A percentile compares a stretch with the other conserved stretches of the same genome.
phyloP scores from a whole-genome alignment of 169 alveolate species.

The Besnoitia besnoiti region DNA sequence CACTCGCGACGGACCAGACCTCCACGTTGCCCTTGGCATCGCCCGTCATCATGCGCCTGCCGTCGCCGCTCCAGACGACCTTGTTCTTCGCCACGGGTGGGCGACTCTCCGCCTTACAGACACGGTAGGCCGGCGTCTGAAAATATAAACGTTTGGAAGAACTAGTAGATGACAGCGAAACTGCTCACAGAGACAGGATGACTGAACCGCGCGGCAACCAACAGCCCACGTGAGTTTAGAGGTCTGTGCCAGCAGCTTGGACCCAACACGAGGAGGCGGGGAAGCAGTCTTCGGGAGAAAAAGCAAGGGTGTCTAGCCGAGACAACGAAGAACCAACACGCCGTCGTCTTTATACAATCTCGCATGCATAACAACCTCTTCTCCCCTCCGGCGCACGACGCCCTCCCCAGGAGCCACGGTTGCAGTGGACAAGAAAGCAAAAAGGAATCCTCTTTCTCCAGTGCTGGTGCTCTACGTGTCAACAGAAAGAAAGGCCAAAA shows the following conservation, averaged over 20 bases:
- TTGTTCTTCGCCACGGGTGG: constrained; percentile 26
- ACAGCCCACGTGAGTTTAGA: not conserved
- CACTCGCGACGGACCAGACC: constrained; percentile 5
- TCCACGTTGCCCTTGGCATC: constrained; percentile 42
- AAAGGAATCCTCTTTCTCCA: no score
- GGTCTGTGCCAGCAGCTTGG: no score
- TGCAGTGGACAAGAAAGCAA: not conserved
- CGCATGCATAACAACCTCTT: no score
- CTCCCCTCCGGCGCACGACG: no score
- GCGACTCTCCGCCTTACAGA: not conserved
- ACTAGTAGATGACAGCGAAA: not conserved
- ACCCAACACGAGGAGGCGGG: not conserved
- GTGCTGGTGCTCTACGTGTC: no score
- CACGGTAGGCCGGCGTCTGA: constrained; percentile 15
- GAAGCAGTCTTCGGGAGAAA: not conserved
- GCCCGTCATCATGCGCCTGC: constrained; percentile 24
- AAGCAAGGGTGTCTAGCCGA: not conserved
- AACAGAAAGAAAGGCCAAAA: not conserved
- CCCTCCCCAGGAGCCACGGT: no score
- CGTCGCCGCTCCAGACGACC: constrained; percentile 23
- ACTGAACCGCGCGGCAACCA: not conserved
- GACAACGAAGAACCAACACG: not conserved
- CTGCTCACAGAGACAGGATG: no score
- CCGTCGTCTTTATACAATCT: no score
- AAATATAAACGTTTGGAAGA: not conserved